Percentiles rank a stretch among this genome's conserved stretches.
Evolutionary conservation across 2,329 filamentous ascomycete genomes (phyloP).

Genomic region (Venturia asperata): DNA sequence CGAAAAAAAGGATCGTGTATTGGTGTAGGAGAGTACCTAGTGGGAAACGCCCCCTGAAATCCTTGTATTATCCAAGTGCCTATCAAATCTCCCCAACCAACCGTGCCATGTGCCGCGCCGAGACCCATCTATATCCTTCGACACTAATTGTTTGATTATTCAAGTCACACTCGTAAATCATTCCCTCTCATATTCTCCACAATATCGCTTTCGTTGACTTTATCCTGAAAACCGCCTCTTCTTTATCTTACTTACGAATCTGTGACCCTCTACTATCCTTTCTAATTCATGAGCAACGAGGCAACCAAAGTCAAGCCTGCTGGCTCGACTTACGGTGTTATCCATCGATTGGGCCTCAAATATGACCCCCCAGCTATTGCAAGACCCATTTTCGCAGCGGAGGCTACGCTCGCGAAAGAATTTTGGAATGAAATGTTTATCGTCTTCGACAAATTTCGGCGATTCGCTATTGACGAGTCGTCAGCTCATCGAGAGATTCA

Average conservation of each 20-base stretch:
- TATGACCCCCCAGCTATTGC: neutral
- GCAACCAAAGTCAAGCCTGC: neutral
- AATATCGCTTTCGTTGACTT: too few species aligned
- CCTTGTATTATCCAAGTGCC: neutral
- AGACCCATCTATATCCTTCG: neutral
- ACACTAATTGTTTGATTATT: neutral
- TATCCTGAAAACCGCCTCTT: too few species aligned
- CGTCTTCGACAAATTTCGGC: slow-evolving; percentile 6
- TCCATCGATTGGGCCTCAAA: slow-evolving; percentile 5
- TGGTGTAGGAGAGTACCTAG: too few species aligned
- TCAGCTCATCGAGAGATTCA: neutral
- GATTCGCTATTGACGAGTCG: neutral
- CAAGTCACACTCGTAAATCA: neutral
- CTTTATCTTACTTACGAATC: neutral
- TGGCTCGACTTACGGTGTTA: slow-evolving; percentile 2
- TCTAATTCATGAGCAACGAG: neutral
- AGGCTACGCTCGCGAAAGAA: neutral
- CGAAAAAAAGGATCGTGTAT: too few species aligned
- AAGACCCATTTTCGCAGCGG: neutral
- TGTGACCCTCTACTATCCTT: too few species aligned
- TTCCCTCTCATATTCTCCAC: neutral
- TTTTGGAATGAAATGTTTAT: slow-evolving; percentile 8
- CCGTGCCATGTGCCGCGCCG: neutral
- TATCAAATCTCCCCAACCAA: neutral
- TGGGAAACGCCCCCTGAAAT: neutral